Conservation (phyloP, 495 filamentous ascomycete genomes). For the Penicillium steckii region DNA sequence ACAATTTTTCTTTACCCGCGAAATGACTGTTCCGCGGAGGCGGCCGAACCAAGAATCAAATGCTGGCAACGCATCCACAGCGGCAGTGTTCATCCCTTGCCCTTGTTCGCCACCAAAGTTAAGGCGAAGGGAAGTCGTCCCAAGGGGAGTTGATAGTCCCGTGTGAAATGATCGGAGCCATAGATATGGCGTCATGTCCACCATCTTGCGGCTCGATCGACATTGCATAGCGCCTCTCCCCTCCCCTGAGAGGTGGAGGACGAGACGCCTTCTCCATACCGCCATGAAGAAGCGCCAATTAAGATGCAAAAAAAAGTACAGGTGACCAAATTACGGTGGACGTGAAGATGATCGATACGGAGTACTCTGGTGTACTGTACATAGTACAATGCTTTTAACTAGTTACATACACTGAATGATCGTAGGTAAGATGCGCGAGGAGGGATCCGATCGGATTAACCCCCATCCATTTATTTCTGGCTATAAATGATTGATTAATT, state of each 20-base stretch:
- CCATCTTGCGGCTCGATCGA: conserved; percentile 38
- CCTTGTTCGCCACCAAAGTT: background rate
- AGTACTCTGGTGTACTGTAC: background rate
- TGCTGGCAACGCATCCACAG: background rate
- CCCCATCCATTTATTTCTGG: no score
- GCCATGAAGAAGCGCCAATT: conserved; percentile 5
- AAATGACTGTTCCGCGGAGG: background rate
- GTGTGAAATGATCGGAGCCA: conserved; percentile 10
- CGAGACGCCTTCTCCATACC: conserved; percentile 11
- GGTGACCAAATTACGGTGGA: background rate
- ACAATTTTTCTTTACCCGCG: no score
- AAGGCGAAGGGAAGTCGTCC: background rate
- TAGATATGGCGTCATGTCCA: conserved; percentile 22
- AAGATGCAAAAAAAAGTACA: conserved; percentile 4
- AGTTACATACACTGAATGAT: no score
- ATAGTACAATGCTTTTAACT: no score
- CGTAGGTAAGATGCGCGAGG: no score
- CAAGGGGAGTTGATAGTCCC: background rate
- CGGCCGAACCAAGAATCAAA: background rate
- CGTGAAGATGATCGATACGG: background rate
- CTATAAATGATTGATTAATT: no score
- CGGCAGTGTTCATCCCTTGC: background rate
- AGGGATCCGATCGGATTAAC: no score
- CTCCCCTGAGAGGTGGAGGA: conserved; percentile 21
- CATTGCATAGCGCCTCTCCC: conserved; percentile 35